Evolutionary conservation across 2,329 filamentous ascomycete species (phyloP), one percentile per base, ranked within the genome.

Genomic region (Aureobasidium sp.): DNA sequence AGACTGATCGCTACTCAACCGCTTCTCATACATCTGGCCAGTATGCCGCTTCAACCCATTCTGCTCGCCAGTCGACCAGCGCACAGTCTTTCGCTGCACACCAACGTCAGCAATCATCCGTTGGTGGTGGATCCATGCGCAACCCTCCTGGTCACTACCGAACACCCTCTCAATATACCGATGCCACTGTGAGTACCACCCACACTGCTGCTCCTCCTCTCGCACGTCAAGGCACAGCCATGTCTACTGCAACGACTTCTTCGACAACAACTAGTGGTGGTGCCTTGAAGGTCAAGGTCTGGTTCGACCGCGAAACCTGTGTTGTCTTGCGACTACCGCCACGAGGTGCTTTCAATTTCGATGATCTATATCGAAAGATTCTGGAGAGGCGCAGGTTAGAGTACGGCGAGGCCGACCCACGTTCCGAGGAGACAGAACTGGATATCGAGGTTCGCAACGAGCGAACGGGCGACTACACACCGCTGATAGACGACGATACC

Each of bases 301-400:
- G 89, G 77, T 96, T 90, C 77, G 89, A 93, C 61, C 72, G 77
- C 65, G 88, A 92, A 63, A 93, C 96, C 66, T 84, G 95, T 60
- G 93, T 96, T 66, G 89, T 94, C 46, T 91, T 99, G 68, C 86
- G 92, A 35, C 90, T 97, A 60, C 88, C 93, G 0, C 82, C 82
- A 1, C 88, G 95, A 59, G 69, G 69, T 15, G 65, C 69, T 40
- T 90, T 95, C 67, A 82, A 82, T 58, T 94, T 87, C 73, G 79
- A 83, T 57, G 87, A 90, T 63, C 80, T 99, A 9, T 87, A 87
- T 67, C 87, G 91, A 65, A 95, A 94, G 74, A 85, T 97, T 62
- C 82, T 84, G 53, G 90, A 96, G 67, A 83, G 94, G 46, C 81
- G 95, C 65, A 91, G 91, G 76, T 81, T 95, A 46, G 77, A 79